Percentiles rank a stretch among this genome's conserved stretches.
Conservation (phyloP, 2,329 filamentous ascomycete species). For the Fusarium keratoplasticum region DNA sequence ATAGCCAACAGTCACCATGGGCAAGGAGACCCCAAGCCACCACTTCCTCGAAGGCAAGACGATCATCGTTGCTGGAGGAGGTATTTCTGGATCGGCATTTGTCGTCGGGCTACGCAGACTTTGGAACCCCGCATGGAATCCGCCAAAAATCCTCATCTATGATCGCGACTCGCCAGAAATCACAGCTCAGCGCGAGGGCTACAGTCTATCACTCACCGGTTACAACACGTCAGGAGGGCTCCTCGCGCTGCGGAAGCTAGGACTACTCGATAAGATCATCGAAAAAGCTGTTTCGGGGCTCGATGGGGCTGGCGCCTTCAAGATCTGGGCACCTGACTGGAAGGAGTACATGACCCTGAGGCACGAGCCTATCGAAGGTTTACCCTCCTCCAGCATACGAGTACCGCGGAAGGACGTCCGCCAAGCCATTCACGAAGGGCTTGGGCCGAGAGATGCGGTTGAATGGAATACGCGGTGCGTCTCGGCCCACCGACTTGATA, state of each 20-base stretch:
- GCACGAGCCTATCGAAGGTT: slow-evolving; percentile 44
- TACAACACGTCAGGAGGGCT: slow-evolving; percentile 51
- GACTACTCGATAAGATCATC: slow-evolving; percentile 51
- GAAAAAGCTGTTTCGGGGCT: slow-evolving; percentile 47
- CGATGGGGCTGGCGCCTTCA: slow-evolving; percentile 49
- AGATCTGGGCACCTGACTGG: slow-evolving; percentile 55
- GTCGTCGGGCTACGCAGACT: slow-evolving; percentile 53
- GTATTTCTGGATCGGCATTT: slow-evolving; percentile 58
- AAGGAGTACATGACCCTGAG: slow-evolving; percentile 48
- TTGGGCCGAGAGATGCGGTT: slow-evolving; percentile 27
- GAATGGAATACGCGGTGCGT: slow-evolving; percentile 45
- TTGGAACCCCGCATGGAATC: slow-evolving; percentile 47
- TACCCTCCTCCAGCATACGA: slow-evolving; percentile 53
- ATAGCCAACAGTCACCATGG: slow-evolving; percentile 14
- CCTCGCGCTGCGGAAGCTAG: slow-evolving; percentile 52
- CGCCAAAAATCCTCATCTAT: slow-evolving; percentile 53
- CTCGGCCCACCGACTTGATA: slow-evolving; percentile 32
- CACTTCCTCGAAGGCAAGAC: slow-evolving; percentile 54
- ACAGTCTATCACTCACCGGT: slow-evolving; percentile 54
- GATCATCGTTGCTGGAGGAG: slow-evolving; percentile 57
- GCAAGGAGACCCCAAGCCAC: slow-evolving; percentile 9
- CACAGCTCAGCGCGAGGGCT: slow-evolving; percentile 49
- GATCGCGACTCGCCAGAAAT: slow-evolving; percentile 54
- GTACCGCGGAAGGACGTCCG: slow-evolving; percentile 53
- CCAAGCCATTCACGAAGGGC: slow-evolving; percentile 47